Evolutionary conservation across 2,329 filamentous ascomycete species (phyloP), one percentile per base, ranked within the genome.

Genomic region (Cercospora zeae-maydis): DNA sequence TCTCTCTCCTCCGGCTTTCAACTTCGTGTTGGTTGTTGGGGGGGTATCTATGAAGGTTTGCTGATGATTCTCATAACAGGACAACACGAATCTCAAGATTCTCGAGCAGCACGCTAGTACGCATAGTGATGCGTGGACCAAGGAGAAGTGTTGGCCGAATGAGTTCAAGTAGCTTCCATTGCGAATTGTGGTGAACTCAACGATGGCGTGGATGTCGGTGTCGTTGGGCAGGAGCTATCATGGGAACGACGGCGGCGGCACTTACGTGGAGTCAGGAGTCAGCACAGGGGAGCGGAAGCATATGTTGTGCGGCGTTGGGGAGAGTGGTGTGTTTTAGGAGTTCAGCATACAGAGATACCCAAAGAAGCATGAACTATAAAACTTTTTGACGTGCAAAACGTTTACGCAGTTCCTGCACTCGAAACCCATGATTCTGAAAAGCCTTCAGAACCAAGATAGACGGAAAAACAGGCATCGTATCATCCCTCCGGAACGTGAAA

Each of bases 91-190:
- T 69, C 75, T 78, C 58, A 76, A 78, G 45, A 81, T 83, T 71
- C 76, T 84, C 13, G 79, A 82, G 71, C 78, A 79, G n/a, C 83
- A 85, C 67, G 83, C 82, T 11, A 70, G 73, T 57, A 84, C 81
- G 4, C 83, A 85, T 69, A 77, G 80, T 65, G 74, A 78, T 27
- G 80, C 80, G 64, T 84, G 82, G 83, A 74, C 82, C 0, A 84
- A 84, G 77, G 82, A 84, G 77, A 84, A 84, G 77, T 85, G 83
- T 76, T 85, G 81, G 79, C 83, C 83, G 1, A 81, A 80, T 57
- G 63, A 68, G 62, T 68, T 68, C 61, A 64, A 64, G 11, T 64
- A 58, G 60, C 39, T 31, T 19, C 6, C 42, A 7, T n/a, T 10
- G 6, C 4, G 13, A 8, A 11, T 11, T 0, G 3, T 3, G 42